These are phyloP conservation scores for Chlorella sp. DNA, from an alignment of 139 green algal species.

Conservation along the genomic window DNA sequence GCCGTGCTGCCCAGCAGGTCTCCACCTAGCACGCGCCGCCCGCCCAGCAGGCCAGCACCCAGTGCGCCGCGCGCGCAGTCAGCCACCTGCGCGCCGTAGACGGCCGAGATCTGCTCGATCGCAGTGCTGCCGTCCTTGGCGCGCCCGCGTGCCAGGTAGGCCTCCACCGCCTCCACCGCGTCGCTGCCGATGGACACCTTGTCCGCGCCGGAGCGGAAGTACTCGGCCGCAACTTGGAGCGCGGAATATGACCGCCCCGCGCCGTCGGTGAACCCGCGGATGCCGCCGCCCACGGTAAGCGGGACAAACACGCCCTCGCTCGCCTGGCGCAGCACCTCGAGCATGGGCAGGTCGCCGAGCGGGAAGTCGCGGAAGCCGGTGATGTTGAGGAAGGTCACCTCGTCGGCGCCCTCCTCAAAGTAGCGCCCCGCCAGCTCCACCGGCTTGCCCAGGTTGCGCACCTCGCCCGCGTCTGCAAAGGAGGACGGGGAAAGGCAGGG, in stretches of 20 bases:
- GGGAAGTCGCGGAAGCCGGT: conserved; percentile 95
- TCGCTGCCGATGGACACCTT: conserved; percentile 98
- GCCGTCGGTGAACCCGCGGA: conserved; percentile 89
- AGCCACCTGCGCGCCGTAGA: conserved; percentile 87
- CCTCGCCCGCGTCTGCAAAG: conserved; percentile 44
- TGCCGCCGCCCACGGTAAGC: conserved; percentile 97
- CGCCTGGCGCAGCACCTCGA: conserved; percentile 80
- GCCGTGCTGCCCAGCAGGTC: too few species aligned
- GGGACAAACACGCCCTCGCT: conserved; percentile 97
- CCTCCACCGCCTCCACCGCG: conserved; percentile 76
- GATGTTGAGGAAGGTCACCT: conserved; percentile 99
- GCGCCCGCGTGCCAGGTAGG: conserved; percentile 52
- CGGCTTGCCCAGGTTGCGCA: conserved; percentile 87
- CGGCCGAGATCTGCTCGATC: conserved; percentile 96
- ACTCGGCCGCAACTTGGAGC: conserved; percentile 94
- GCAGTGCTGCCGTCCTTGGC: conserved; percentile 63
- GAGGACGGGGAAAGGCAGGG: not conserved
- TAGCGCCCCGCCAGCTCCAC: conserved; percentile 83
- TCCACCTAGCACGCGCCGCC: too few species aligned
- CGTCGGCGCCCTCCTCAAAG: conserved; percentile 95
- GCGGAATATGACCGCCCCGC: conserved; percentile 77
- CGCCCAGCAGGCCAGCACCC: too few species aligned
- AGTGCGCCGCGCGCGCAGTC: not conserved
- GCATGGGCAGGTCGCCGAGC: conserved; percentile 94
- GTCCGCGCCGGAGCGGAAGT: conserved; percentile 96